Conservation (phyloP, 352 stramenopile genomes). For the Pythium periplocum region DNA sequence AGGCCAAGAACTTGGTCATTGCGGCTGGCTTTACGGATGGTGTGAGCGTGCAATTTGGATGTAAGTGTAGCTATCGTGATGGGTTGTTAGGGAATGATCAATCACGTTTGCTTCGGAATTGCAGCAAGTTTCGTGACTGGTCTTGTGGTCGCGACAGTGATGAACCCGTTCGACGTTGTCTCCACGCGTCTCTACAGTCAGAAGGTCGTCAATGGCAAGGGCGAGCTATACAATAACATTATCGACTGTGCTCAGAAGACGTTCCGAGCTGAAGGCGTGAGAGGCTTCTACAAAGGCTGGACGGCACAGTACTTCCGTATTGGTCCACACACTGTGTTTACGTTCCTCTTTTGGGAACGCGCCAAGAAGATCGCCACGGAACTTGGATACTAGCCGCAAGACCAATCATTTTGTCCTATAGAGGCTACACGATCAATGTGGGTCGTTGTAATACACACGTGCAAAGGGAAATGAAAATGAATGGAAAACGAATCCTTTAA, state of each 20-base stretch:
- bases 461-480: slow-evolving; percentile 5
- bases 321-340: slow-evolving; percentile 82
- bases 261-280: slow-evolving; percentile 67
- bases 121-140: slow-evolving; percentile 78
- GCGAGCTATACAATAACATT: slow-evolving; percentile 68
- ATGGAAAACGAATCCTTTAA: background rate
- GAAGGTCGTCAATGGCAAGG: slow-evolving; percentile 83
- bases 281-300: slow-evolving; percentile 86
- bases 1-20: slow-evolving; percentile 79
- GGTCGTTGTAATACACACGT: background rate
- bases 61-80: slow-evolving; percentile 28
- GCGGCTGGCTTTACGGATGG: slow-evolving; percentile 69
- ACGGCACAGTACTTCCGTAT: slow-evolving; percentile 83
- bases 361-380: slow-evolving; percentile 64
- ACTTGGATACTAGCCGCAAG: slow-evolving; percentile 46
- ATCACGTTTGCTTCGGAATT: slow-evolving; percentile 1
- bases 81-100: background rate
- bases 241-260: slow-evolving; percentile 80
- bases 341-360: slow-evolving; percentile 85
- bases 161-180: slow-evolving; percentile 88
- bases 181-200: slow-evolving; percentile 86
- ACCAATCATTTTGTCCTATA: no score
- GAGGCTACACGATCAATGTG: no score
- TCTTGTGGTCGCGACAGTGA: slow-evolving; percentile 74
- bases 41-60: slow-evolving; percentile 69